phyloP scores from a whole-genome alignment of 148 eudicot genomes.

The Gaultheria prostrata region DNA sequence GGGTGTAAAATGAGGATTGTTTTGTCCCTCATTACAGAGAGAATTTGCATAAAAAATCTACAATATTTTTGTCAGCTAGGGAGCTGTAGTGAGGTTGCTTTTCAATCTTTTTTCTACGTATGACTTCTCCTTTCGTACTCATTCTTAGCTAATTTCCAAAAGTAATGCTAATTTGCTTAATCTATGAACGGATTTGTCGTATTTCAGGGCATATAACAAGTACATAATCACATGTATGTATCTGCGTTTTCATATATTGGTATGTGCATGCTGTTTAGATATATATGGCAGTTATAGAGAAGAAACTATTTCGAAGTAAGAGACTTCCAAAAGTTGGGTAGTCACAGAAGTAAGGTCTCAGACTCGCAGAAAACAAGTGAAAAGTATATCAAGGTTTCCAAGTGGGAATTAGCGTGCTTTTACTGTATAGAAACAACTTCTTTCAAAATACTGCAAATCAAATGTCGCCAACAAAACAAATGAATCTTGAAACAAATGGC shows the following conservation, averaged over 20 bases:
- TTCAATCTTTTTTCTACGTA: no score
- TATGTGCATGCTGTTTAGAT: not conserved
- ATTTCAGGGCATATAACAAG: not conserved
- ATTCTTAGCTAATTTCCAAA: not conserved
- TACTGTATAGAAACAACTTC: not conserved
- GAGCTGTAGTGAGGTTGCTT: no score
- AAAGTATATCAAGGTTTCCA: not conserved
- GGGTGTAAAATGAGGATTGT: no score
- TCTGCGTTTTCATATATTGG: not conserved
- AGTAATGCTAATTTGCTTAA: not conserved
- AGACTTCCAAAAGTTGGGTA: not conserved
- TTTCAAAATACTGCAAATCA: not conserved
- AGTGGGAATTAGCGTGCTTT: no score
- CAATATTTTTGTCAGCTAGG: no score
- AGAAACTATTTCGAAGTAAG: not conserved
- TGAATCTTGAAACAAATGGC: not conserved
- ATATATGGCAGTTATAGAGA: not conserved
- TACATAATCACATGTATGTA: not conserved
- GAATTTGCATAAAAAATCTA: no score
- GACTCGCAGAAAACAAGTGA: not conserved
- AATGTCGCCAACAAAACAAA: not conserved
- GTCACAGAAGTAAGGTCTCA: not conserved
- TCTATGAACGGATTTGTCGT: not conserved
- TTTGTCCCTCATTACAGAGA: no score
- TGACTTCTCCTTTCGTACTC: no score